Conservation (phyloP, 192 early-diverging fungal species). For the Lunasporangiospora selenospora region DNA sequence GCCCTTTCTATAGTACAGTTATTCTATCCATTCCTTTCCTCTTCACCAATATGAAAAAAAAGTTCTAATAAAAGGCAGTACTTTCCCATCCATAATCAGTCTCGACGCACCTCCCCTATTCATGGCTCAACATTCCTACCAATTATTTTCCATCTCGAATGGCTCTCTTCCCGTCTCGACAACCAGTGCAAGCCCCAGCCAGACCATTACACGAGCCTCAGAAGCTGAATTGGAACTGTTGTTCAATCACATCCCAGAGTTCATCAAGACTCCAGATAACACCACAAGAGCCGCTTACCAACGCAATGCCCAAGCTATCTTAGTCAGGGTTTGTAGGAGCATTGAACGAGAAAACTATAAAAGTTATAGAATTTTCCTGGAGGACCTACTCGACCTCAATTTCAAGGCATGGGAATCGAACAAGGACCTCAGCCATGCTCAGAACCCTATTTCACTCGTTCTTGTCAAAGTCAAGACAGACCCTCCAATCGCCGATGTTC, state of each 20-base stretch:
- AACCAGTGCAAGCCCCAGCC: background rate
- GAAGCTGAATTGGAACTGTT: background rate
- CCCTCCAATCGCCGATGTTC: constrained; percentile 1
- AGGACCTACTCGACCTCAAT: background rate
- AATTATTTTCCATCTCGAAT: too few relatives aligned
- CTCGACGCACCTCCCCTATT: too few relatives aligned
- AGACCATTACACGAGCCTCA: background rate
- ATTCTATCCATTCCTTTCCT: too few relatives aligned
- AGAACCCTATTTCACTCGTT: background rate
- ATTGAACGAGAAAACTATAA: background rate
- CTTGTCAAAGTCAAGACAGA: background rate
- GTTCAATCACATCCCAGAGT: background rate
- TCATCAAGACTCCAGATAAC: background rate
- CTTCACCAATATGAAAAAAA: too few relatives aligned
- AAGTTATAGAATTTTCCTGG: background rate
- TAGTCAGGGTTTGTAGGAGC: background rate
- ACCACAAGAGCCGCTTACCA: background rate
- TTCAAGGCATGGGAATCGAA: background rate
- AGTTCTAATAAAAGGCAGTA: too few relatives aligned
- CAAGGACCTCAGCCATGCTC: background rate
- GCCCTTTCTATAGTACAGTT: too few relatives aligned
- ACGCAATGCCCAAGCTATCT: background rate
- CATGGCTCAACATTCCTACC: background rate
- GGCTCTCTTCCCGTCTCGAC: too few relatives aligned
- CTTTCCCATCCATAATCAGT: too few relatives aligned